phyloP scores from a whole-genome alignment of 306 rosid species.

The Vigna hirtella region DNA sequence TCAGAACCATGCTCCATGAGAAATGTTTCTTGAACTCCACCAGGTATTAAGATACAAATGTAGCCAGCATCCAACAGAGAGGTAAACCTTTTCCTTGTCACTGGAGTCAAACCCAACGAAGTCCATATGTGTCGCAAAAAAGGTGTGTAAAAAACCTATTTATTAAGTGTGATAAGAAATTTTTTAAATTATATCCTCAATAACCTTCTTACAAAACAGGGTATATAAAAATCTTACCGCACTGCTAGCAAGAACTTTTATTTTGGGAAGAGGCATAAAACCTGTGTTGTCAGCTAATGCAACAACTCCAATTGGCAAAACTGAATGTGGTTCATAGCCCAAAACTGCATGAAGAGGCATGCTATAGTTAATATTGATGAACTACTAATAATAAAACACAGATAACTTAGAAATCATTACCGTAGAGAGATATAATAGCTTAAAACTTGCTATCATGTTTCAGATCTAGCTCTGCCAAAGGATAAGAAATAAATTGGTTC shows the following conservation, averaged over 20 bases:
- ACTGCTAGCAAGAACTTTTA: slow-evolving; percentile 93
- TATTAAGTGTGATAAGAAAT: slow-evolving; percentile 38
- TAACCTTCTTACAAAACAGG: slow-evolving; percentile 31
- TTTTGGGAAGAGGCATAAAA: slow-evolving; percentile 88
- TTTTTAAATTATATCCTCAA: slow-evolving; percentile 15
- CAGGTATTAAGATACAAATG: slow-evolving; percentile 90
- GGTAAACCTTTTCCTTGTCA: slow-evolving; percentile 67
- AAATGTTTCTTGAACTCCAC: slow-evolving; percentile 95
- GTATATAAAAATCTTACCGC: slow-evolving; percentile 70
- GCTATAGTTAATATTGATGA: slow-evolving; percentile 17
- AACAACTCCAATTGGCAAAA: slow-evolving; percentile 86
- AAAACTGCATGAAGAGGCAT: slow-evolving; percentile 62
- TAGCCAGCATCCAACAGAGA: slow-evolving; percentile 71
- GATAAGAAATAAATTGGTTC: slow-evolving; percentile 7
- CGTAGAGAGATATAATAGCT: background rate
- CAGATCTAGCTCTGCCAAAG: slow-evolving; percentile 1
- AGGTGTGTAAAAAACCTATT: slow-evolving; percentile 86
- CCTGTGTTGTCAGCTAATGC: slow-evolving; percentile 84
- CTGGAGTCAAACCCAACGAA: slow-evolving; percentile 90
- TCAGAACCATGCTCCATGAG: slow-evolving; percentile 78
- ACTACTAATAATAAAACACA: slow-evolving; percentile 29
- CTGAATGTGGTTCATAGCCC: slow-evolving; percentile 96
- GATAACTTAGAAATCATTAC: background rate
- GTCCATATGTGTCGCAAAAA: slow-evolving; percentile 97
- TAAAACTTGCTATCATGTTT: background rate